Percentiles rank a stretch among this genome's conserved stretches.
These are phyloP conservation scores for Colletotrichum limetticola DNA, from an alignment of 2,329 filamentous ascomycete species.

Conservation along the genomic window DNA sequence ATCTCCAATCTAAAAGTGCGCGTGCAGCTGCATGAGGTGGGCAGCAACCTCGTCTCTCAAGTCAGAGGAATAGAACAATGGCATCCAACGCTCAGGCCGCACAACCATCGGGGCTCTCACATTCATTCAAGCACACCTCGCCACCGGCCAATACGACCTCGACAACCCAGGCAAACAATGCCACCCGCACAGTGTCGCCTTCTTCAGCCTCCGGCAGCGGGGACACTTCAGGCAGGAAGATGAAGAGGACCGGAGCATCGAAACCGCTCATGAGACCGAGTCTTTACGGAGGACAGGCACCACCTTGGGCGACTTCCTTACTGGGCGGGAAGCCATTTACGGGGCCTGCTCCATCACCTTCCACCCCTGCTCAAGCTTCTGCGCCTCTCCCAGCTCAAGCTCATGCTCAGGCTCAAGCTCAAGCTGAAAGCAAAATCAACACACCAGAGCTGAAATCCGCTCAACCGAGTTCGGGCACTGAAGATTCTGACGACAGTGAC, in stretches of 20 bases:
- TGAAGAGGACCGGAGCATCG: slow-evolving; percentile 22
- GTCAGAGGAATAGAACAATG: slow-evolving; percentile 4
- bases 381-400: no score
- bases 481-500: background rate
- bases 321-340: background rate
- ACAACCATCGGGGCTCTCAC: background rate
- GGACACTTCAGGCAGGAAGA: slow-evolving; percentile 19
- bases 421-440: background rate
- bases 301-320: slow-evolving; percentile 21
- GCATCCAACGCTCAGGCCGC: slow-evolving; percentile 1
- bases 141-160: background rate
- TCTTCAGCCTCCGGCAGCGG: slow-evolving; percentile 12
- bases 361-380: background rate
- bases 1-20: background rate
- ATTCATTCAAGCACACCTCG: background rate
- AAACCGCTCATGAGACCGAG: slow-evolving; percentile 15
- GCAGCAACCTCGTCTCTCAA: background rate
- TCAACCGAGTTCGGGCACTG: background rate
- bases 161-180: background rate
- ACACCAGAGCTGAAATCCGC: background rate
- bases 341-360: background rate
- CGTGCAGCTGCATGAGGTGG: background rate
- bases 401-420: background rate
- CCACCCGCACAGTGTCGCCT: slow-evolving; percentile 4
- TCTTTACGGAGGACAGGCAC: background rate